Evolutionary conservation across 2,329 filamentous ascomycete species (phyloP).

Genomic region (Aspergillus versicolor): DNA sequence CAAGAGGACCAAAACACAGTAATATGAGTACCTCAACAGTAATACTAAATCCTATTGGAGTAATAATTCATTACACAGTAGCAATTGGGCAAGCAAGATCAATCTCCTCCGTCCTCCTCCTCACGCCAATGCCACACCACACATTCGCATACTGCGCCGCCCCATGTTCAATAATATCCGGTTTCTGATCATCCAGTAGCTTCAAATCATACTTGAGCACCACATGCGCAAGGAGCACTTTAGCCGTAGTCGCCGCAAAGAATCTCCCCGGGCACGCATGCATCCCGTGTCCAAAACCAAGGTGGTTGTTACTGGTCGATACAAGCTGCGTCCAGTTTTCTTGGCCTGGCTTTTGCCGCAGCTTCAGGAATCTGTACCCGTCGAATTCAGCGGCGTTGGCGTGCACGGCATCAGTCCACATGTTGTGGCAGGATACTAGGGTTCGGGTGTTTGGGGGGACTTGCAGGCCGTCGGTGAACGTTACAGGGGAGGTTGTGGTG

Average conservation of each 20-base stretch:
- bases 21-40: too few species aligned
- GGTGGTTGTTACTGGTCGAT: neutral
- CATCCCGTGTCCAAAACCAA: slow-evolving; percentile 32
- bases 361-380: slow-evolving; percentile 12
- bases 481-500: neutral
- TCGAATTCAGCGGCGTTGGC: slow-evolving; percentile 8
- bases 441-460: slow-evolving; percentile 2
- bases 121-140: too few species aligned
- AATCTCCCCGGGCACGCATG: slow-evolving; percentile 50
- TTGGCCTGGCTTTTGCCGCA: slow-evolving; percentile 2
- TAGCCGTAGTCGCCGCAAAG: slow-evolving; percentile 54
- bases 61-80: too few species aligned
- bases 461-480: slow-evolving; percentile 12
- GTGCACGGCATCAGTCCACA: slow-evolving; percentile 8
- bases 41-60: too few species aligned
- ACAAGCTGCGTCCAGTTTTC: slow-evolving; percentile 18
- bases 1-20: too few species aligned
- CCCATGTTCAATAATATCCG: neutral
- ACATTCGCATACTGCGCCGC: too few species aligned
- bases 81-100: too few species aligned
- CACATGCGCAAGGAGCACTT: slow-evolving; percentile 51
- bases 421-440: slow-evolving; percentile 5
- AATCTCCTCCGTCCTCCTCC: too few species aligned
- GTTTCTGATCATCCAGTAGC: slow-evolving; percentile 8
- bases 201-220: slow-evolving; percentile 53